These are phyloP conservation scores for Pseudoperonospora humuli DNA, from an alignment of 352 stramenopile genomes.

Conservation along the genomic window DNA sequence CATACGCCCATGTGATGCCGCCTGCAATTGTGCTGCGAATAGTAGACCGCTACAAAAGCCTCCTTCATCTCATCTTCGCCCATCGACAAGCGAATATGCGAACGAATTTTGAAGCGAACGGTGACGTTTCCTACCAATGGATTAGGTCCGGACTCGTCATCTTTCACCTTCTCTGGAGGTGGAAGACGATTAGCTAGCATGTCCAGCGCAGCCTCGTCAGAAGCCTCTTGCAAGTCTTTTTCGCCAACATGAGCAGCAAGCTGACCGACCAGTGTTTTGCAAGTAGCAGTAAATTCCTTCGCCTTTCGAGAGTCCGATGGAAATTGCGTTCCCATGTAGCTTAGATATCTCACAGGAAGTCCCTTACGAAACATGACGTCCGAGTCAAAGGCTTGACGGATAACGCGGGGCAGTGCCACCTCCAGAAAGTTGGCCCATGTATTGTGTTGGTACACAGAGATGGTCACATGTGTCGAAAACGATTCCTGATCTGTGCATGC, in stretches of 20 bases:
- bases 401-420: slow-evolving; percentile 61
- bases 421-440: slow-evolving; percentile 86
- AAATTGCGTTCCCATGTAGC: slow-evolving; percentile 69
- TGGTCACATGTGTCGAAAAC: slow-evolving; percentile 84
- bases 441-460: slow-evolving; percentile 86
- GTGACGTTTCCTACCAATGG: slow-evolving; percentile 36
- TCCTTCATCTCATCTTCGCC: slow-evolving; percentile 53
- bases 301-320: slow-evolving; percentile 29
- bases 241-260: slow-evolving; percentile 39
- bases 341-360: slow-evolving; percentile 64
- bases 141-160: slow-evolving; percentile 23
- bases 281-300: slow-evolving; percentile 36
- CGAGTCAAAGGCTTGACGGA: slow-evolving; percentile 71
- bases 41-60: slow-evolving; percentile 57
- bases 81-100: slow-evolving; percentile 58
- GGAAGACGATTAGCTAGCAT: slow-evolving; percentile 69
- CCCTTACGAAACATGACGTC: slow-evolving; percentile 67
- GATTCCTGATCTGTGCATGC: slow-evolving; percentile 61
- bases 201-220: slow-evolving; percentile 71
- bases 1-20: slow-evolving; percentile 80
- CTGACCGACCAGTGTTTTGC: slow-evolving; percentile 44
- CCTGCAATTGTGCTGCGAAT: slow-evolving; percentile 69
- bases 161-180: slow-evolving; percentile 15
- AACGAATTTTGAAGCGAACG: slow-evolving; percentile 64
- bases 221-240: slow-evolving; percentile 55